Conservation (phyloP, 1,284 basidiomycete genomes). For the Mycena citricolor region DNA sequence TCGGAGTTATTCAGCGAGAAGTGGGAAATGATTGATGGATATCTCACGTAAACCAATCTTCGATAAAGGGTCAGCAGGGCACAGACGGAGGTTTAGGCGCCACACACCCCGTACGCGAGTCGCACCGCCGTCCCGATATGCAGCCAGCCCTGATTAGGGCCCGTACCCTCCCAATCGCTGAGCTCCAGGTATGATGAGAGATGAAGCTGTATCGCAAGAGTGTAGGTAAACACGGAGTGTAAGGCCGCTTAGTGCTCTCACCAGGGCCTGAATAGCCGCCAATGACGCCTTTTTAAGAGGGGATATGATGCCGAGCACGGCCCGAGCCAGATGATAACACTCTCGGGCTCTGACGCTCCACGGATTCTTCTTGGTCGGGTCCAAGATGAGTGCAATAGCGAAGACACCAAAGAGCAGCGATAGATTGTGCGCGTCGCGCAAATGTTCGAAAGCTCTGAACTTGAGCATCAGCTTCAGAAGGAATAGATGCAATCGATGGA, state of each 20-base stretch:
- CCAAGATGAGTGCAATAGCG: constrained; percentile 51
- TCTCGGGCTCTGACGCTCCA: constrained; percentile 54
- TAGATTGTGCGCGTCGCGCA: constrained; percentile 43
- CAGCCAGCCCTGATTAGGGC: constrained; percentile 51
- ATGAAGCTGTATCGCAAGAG: constrained; percentile 44
- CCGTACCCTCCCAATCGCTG: constrained; percentile 48
- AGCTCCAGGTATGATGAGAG: constrained; percentile 59
- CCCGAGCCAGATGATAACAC: constrained; percentile 55
- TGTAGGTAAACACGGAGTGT: constrained; percentile 6
- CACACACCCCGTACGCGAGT: constrained; percentile 55
- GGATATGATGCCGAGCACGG: constrained; percentile 47
- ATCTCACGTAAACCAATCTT: constrained; percentile 68
- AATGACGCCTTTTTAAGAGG: constrained; percentile 50
- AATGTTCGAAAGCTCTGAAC: constrained; percentile 34
- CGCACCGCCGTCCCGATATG: constrained; percentile 57
- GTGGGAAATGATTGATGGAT: constrained; percentile 9
- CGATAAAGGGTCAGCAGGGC: constrained; percentile 7
- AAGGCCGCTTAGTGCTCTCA: too few species aligned
- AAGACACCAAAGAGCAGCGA: constrained; percentile 58
- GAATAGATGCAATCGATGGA: constrained; percentile 20
- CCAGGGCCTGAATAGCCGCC: constrained; percentile 50
- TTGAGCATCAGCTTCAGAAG: constrained; percentile 15
- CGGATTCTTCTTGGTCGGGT: constrained; percentile 40
- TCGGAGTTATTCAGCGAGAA: constrained; percentile 27
- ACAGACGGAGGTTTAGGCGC: too few species aligned